Evolutionary conservation across 768 basidiomycete genomes (phyloP).

Genomic region (Boletus subcaerulescens): DNA sequence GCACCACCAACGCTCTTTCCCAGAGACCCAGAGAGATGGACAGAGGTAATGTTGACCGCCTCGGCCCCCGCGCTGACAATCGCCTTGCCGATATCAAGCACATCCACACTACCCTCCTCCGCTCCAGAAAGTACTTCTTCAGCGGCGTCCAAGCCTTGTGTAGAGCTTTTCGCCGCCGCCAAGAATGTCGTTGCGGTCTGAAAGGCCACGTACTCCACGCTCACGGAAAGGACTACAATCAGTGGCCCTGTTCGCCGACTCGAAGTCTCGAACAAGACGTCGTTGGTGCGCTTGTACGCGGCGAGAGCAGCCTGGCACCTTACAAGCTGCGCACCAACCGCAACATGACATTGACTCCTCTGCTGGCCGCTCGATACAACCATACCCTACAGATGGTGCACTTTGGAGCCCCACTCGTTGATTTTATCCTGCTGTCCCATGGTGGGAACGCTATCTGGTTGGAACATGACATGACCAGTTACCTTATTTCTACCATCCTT

Average conservation of each 20-base stretch:
- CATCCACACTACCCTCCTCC: neutral
- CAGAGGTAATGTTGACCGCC: neutral
- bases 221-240: neutral
- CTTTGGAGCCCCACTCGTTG: too few relatives aligned
- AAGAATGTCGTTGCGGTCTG: too few relatives aligned
- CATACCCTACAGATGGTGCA: too few relatives aligned
- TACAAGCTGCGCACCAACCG: too few relatives aligned
- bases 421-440: too few relatives aligned
- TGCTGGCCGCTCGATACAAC: too few relatives aligned
- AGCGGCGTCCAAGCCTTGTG: too few relatives aligned
- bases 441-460: constrained; percentile 97
- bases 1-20: neutral
- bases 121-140: neutral
- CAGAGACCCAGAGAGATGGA: constrained; percentile 5
- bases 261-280: neutral
- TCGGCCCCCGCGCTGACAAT: neutral
- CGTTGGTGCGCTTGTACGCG: neutral
- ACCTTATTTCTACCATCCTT: constrained; percentile 72
- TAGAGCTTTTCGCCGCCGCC: too few relatives aligned
- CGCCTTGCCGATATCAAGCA: neutral
- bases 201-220: neutral
- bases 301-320: neutral
- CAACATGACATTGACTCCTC: too few relatives aligned
- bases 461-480: constrained; percentile 70
- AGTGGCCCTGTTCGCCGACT: neutral